Evolutionary conservation across 176 grass and related monocot species (phyloP), one percentile per base, ranked within the genome.

Genomic region (Rhynchospora tenuis): DNA sequence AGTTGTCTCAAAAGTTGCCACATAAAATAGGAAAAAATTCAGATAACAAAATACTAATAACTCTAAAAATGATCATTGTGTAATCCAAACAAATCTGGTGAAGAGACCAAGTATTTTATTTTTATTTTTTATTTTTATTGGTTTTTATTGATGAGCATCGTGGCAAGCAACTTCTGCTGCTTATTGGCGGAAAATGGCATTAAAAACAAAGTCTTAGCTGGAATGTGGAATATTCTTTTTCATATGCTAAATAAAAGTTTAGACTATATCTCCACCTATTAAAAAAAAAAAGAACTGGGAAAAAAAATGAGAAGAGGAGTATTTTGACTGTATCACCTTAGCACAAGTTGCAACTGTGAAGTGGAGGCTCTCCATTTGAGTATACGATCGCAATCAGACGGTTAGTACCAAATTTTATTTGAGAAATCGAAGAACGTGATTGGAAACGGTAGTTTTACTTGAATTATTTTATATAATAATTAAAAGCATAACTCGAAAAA

Each of bases 1-100:
- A 65, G 20, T 16, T 82, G 60, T 82, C 59, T 51, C 59, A 24
- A 11, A 11, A 82, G 20, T 82, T 63, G 38, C 38, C 59, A 29
- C 80, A 27, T 82, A 52, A 82, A 62, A 82, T 65, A 81, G 22
- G 13, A 7, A n/a, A 63, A 81, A 50, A 59, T 65, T 65, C 43
- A 29, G 9, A 64, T 81, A 9, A 23, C 4, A 74, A 59, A 45
- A 43, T 17, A 80, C 55, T 44, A n/a, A n/a, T 56, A 45, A 62
- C 19, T 61, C 19, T 44, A 43, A 62, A 80, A 61, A 16, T 82
- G 50, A 67, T 29, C 13, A 48, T 64, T 50, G 38, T 64, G 65
- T 82, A 50, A 33, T 15, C 12, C 43, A 50, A 6, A 22, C 60
- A 61, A 67, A 19, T 44, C 33, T 26, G 45, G 24, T 51, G 8